Base-by-base conservation (phyloP, 768 basidiomycete species). In the Psilocybe cubensis region DNA sequence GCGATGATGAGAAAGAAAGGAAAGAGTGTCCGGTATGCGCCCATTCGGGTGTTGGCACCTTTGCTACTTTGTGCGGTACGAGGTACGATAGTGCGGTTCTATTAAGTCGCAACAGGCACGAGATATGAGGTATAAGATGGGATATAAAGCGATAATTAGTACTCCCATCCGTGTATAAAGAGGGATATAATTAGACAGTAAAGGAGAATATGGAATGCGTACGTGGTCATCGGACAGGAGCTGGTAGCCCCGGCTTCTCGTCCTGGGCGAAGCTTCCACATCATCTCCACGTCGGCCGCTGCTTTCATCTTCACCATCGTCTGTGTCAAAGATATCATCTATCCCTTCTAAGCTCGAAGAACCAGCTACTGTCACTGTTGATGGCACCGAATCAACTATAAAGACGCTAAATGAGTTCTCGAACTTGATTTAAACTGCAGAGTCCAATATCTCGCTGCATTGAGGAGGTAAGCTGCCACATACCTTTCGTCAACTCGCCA, bases 1-100 rank as follows among this genome's bases (percentile, higher is more conserved):
- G 81, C 83, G 41, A 89, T 79, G 47, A 88, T 79, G 56, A 90
- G 83, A 75, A 89, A 86, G 74, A 89, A 90, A 6, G 88, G 88
- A 64, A 87, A 85, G 6, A 90, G 76, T 0, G 84, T 79, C 21
- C 83, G 80, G 64, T 88, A 88, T 5, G 83, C 35, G 35, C 35
- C 35, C 35, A 38, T 33, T 14, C 31, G 75, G 9, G 70, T 67
- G n/a, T 75, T 64, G 52, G 75, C 77, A 47, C 74, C 27, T 8
- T 44, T 14, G 7, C 40, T 47, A 11, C 41, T 17, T 2, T n/a
- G 23, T 29, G 47, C 10, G 21, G 31, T 64, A 57, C 7, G 70
- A 63, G 41, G 70, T 61, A 47, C 66, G 63, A 74, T 66, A 17
- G 66, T 60, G 21, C 52, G 66, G 21, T 57, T 56, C 68, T 71